phyloP scores from a whole-genome alignment of 495 filamentous ascomycete species.

The Lophiotrema nucula region DNA sequence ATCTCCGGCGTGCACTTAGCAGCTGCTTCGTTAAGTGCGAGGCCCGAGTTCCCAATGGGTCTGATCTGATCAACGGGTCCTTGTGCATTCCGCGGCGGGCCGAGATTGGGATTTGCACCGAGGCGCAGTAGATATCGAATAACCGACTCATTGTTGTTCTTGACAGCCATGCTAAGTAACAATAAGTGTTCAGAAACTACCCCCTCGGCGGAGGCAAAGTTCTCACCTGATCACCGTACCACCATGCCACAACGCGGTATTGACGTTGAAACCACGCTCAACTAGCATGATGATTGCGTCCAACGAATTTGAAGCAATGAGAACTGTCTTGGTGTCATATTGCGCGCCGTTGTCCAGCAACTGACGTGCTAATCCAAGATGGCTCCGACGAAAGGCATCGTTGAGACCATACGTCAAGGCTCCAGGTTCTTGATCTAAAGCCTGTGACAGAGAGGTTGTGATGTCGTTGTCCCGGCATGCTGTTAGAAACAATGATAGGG shows the following conservation, averaged over 20 bases:
- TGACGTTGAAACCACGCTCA: conserved; percentile 2
- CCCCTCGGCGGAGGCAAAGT: too few species aligned
- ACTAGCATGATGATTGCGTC: conserved; percentile 3
- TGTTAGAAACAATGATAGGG: background rate
- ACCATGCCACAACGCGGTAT: background rate
- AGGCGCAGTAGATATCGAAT: conserved; percentile 1
- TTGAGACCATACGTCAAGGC: background rate
- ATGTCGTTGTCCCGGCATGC: background rate
- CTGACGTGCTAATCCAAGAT: background rate
- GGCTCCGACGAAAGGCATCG: background rate
- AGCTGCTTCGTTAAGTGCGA: background rate
- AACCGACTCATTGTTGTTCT: background rate
- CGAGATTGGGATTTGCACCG: conserved; percentile 5
- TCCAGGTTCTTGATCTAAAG: background rate
- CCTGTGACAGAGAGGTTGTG: background rate
- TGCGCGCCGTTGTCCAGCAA: background rate
- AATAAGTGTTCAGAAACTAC: background rate
- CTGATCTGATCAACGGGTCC: background rate
- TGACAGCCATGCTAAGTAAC: background rate
- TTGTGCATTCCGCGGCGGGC: background rate
- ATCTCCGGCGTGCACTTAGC: background rate
- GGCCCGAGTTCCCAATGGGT: background rate
- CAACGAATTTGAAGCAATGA: background rate
- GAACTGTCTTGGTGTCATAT: background rate
- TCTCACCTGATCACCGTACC: background rate